phyloP scores from a whole-genome alignment of 352 stramenopile genomes.

The Globisporangium lucens region DNA sequence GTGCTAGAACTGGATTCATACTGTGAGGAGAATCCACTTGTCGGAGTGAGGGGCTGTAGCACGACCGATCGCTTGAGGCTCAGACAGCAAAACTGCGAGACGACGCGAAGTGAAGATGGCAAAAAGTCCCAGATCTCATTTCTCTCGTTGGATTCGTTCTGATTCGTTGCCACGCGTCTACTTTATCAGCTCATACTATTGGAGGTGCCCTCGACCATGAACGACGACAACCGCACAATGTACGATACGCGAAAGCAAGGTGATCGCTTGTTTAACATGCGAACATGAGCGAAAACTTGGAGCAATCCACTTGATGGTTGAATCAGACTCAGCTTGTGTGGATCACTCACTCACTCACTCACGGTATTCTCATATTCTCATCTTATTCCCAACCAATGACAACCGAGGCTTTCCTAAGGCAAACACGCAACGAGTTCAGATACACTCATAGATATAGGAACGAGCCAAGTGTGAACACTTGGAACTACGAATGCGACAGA shows the following conservation, averaged over 20 bases:
- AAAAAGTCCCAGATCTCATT: not conserved
- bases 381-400: not conserved
- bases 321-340: too few relatives aligned
- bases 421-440: not conserved
- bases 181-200: not conserved
- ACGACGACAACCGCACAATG: not conserved
- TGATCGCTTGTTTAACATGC: not conserved
- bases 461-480: not conserved
- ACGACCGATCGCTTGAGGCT: not conserved
- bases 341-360: too few relatives aligned
- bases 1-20: not conserved
- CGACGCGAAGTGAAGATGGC: not conserved
- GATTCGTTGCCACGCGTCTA: not conserved
- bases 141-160: not conserved
- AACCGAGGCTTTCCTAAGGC: not conserved
- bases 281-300: not conserved
- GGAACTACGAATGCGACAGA: not conserved
- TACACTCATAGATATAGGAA: not conserved
- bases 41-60: too few relatives aligned
- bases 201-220: not conserved
- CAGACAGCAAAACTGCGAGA: not conserved
- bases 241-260: not conserved
- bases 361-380: not conserved
- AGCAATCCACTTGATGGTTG: not conserved
- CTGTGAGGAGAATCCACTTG: not conserved